A percentile compares a stretch with the other conserved stretches of the same genome.
These are phyloP conservation scores for Ophiocordyceps australis DNA, from an alignment of 2,329 filamentous ascomycete genomes.

Conservation along the genomic window DNA sequence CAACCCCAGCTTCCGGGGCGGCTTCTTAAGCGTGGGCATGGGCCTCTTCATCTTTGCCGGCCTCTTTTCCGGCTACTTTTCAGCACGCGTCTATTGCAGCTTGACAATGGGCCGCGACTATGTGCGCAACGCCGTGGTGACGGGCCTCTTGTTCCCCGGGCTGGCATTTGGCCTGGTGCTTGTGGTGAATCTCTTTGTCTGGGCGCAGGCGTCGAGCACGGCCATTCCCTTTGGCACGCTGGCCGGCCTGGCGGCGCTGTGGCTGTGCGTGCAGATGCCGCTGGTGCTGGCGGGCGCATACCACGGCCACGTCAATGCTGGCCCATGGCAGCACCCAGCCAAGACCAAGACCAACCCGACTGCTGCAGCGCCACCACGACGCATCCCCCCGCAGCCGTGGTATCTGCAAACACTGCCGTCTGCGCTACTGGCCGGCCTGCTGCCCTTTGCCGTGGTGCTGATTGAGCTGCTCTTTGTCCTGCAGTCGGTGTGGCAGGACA, in stretches of 20 bases:
- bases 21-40: conserved; percentile 69
- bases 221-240: conserved; percentile 72
- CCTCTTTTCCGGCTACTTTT: conserved; percentile 76
- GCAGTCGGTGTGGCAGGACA: conserved; percentile 77
- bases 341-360: too few relatives aligned
- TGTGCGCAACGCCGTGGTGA: conserved; percentile 59
- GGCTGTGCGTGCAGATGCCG: conserved; percentile 74
- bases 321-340: conserved; percentile 65
- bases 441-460: conserved; percentile 77
- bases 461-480: conserved; percentile 79
- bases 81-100: conserved; percentile 64
- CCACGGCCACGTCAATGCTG: conserved; percentile 51
- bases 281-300: conserved; percentile 68
- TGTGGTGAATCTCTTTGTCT: conserved; percentile 74
- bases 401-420: conserved; percentile 47
- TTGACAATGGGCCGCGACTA: conserved; percentile 55
- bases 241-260: conserved; percentile 52
- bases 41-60: conserved; percentile 74
- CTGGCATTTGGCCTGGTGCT: conserved; percentile 59
- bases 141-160: conserved; percentile 62
- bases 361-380: conserved; percentile 50
- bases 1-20: conserved; percentile 79
- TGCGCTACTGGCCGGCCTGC: conserved; percentile 53
- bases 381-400: conserved; percentile 60
- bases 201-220: conserved; percentile 77